Percentiles rank a stretch among this genome's conserved stretches.
phyloP scores from a whole-genome alignment of 495 filamentous ascomycete species.

The Lineolata rhizophorae region DNA sequence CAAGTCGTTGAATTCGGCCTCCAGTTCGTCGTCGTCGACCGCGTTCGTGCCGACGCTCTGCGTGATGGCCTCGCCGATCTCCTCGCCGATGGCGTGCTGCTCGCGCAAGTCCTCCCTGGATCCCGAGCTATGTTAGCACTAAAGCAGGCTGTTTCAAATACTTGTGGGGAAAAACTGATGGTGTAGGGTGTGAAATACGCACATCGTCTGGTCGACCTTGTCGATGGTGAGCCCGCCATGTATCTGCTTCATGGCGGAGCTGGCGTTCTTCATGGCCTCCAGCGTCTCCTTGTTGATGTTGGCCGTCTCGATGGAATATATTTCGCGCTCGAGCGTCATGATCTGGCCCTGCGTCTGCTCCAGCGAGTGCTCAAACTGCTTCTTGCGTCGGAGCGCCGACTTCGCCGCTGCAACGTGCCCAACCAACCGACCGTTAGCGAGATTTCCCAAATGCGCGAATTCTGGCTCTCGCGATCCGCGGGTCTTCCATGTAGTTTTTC shows the following conservation, averaged over 20 bases:
- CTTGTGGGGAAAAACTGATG: slow-evolving; percentile 2
- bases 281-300: slow-evolving; percentile 98
- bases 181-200: slow-evolving; percentile 19
- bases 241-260: slow-evolving; percentile 74
- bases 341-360: slow-evolving; percentile 80
- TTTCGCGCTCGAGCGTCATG: slow-evolving; percentile 79
- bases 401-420: slow-evolving; percentile 47
- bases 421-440: background rate
- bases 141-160: slow-evolving; percentile 1
- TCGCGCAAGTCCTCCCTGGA: slow-evolving; percentile 78
- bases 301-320: slow-evolving; percentile 89
- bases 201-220: slow-evolving; percentile 91
- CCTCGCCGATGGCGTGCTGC: slow-evolving; percentile 77
- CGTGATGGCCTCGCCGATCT: slow-evolving; percentile 72
- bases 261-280: slow-evolving; percentile 76
- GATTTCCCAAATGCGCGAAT: background rate
- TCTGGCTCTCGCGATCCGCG: background rate
- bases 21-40: slow-evolving; percentile 71
- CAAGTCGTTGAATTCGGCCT: slow-evolving; percentile 57
- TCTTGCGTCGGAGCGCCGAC: slow-evolving; percentile 84
- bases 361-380: slow-evolving; percentile 72
- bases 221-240: slow-evolving; percentile 78
- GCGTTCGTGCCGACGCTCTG: slow-evolving; percentile 43
- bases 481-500: no score
- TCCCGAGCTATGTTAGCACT: slow-evolving; percentile 4